Conservation (phyloP, 2,329 filamentous ascomycete species). For the Fusarium nelsonii region DNA sequence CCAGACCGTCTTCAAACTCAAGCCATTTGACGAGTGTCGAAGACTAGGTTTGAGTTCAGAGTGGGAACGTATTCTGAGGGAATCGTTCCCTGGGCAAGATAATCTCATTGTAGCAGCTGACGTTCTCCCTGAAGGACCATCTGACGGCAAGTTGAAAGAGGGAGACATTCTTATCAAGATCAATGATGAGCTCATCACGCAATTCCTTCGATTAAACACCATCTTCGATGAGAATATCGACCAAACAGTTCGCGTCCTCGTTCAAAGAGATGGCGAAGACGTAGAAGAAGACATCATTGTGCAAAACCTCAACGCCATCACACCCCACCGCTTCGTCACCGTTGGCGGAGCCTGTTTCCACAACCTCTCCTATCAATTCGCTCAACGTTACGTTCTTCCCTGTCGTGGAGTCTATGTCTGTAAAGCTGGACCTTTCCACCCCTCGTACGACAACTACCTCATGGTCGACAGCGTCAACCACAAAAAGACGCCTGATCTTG, state of each 20-base stretch:
- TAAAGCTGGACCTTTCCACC: slow-evolving; percentile 22
- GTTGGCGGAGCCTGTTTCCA: slow-evolving; percentile 96
- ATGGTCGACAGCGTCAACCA: slow-evolving; percentile 84
- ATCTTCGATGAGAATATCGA: slow-evolving; percentile 89
- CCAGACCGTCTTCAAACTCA: slow-evolving; percentile 95
- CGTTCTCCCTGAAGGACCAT: slow-evolving; percentile 89
- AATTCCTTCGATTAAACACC: slow-evolving; percentile 90
- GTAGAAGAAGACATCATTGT: slow-evolving; percentile 86
- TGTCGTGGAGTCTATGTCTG: slow-evolving; percentile 90
- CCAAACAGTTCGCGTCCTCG: slow-evolving; percentile 77
- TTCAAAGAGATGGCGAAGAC: slow-evolving; percentile 90
- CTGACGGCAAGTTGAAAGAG: slow-evolving; percentile 81
- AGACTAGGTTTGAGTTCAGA: slow-evolving; percentile 84
- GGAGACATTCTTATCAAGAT: slow-evolving; percentile 96
- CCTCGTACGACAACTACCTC: slow-evolving; percentile 18
- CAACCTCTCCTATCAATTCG: slow-evolving; percentile 95
- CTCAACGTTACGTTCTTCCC: slow-evolving; percentile 90
- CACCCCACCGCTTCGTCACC: slow-evolving; percentile 93
- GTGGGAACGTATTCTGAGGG: slow-evolving; percentile 87
- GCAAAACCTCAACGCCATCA: slow-evolving; percentile 91
- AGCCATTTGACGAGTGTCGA: slow-evolving; percentile 96
- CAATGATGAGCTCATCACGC: slow-evolving; percentile 90
- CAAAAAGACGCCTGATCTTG: slow-evolving; percentile 78
- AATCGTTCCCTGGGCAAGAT: slow-evolving; percentile 88
- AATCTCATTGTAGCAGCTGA: slow-evolving; percentile 98